These are phyloP conservation scores for Beta vulgaris DNA, from an alignment of 148 eudicot species.

Conservation along the genomic window DNA sequence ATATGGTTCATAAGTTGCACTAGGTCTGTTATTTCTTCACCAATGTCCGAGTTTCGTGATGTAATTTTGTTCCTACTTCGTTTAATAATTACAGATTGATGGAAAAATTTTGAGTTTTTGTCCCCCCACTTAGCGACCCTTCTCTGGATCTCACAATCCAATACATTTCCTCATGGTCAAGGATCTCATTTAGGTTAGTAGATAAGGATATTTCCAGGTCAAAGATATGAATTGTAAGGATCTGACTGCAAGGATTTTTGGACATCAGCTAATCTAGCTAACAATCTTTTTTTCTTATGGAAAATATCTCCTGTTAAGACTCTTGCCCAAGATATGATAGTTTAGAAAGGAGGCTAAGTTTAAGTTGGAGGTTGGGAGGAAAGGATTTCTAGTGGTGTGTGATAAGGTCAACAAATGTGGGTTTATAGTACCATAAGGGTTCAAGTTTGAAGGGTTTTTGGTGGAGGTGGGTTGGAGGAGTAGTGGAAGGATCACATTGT, in stretches of 20 bases:
- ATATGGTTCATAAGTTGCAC: too few species aligned
- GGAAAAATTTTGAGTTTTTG: not conserved
- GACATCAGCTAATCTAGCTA: not conserved
- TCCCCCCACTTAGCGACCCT: not conserved
- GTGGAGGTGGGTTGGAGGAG: not conserved
- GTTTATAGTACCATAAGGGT: not conserved
- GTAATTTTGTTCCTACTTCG: not conserved
- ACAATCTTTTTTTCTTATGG: not conserved
- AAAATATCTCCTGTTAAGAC: too few species aligned
- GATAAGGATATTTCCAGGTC: not conserved
- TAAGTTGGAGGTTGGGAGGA: not conserved
- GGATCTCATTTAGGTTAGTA: not conserved
- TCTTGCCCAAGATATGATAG: not conserved
- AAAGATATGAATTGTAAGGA: not conserved
- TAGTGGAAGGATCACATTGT: not conserved
- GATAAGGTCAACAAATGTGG: not conserved
- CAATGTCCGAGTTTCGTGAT: not conserved
- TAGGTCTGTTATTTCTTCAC: too few species aligned
- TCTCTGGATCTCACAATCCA: not conserved
- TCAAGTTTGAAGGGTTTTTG: not conserved
- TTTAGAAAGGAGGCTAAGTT: not conserved
- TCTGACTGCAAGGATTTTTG: not conserved
- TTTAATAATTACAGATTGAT: not conserved
- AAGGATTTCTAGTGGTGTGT: not conserved
- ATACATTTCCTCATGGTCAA: not conserved